Percentiles rank a stretch among this genome's conserved stretches.
Evolutionary conservation across 1,139 yeast species (phyloP).

Genomic region (Diutina ranongensis): DNA sequence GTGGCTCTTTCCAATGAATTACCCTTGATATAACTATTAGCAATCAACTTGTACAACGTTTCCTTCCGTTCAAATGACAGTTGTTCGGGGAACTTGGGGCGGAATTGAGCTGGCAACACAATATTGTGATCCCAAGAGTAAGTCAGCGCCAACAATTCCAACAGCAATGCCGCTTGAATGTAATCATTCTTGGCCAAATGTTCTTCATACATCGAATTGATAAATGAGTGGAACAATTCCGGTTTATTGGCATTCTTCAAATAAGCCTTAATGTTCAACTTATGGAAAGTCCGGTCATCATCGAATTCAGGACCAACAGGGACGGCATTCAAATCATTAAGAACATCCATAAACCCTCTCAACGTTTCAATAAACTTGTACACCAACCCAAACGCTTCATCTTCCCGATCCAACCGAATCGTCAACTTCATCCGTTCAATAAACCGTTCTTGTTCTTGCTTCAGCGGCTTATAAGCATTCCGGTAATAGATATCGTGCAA

Average conservation of each 20-base stretch:
- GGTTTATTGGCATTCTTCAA: slow-evolving; percentile 73
- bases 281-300: slow-evolving; percentile 77
- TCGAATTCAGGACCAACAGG: slow-evolving; percentile 80
- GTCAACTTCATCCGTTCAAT: slow-evolving; percentile 39
- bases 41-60: slow-evolving; percentile 58
- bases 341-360: slow-evolving; percentile 51
- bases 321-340: slow-evolving; percentile 59
- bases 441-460: slow-evolving; percentile 43
- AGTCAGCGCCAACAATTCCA: slow-evolving; percentile 68
- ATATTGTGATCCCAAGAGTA: slow-evolving; percentile 64
- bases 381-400: slow-evolving; percentile 48
- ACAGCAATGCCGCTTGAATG: slow-evolving; percentile 76
- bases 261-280: slow-evolving; percentile 65
- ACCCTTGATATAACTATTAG: slow-evolving; percentile 61
- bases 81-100: slow-evolving; percentile 71
- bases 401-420: slow-evolving; percentile 51
- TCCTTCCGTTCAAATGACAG: slow-evolving; percentile 77
- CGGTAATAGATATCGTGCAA: slow-evolving; percentile 55
- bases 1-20: slow-evolving; percentile 68
- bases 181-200: slow-evolving; percentile 49
- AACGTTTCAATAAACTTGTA: slow-evolving; percentile 44
- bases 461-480: slow-evolving; percentile 43
- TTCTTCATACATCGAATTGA: slow-evolving; percentile 63
- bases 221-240: slow-evolving; percentile 67
- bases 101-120: slow-evolving; percentile 42